Evolutionary conservation across 2,329 filamentous ascomycete species (phyloP), one percentile per base, ranked within the genome.

Genomic region (Thielaviopsis cerberus): DNA sequence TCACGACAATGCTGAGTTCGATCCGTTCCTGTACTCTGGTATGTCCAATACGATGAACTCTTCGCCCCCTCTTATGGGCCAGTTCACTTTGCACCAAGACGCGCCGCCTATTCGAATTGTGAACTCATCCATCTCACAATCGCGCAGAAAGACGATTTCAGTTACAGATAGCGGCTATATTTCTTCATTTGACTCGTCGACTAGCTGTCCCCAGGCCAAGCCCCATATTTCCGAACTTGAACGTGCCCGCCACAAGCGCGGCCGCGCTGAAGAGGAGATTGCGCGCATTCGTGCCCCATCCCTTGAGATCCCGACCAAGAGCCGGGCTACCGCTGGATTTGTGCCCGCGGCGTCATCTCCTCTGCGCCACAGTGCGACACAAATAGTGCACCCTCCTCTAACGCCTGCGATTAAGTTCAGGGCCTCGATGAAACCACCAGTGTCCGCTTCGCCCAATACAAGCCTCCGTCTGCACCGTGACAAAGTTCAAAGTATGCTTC

Each of bases 91-190:
- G 61, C 80, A 80, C 62, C 81, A 82, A 64, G 83, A 83, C 62
- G 94, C 90, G 6, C 88, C 91, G 20, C 88, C 89, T 24, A 77
- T 77, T 45, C 77, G 78, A 59, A 76, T 80, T 53, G 73, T 76
- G 41, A 72, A 76, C 45, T 83, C 83, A 22, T 86, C 86, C n/a
- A 77, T 77, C 51, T 72, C 75, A 55, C 81, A 81, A 55, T 79
- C 82, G 45, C 82, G 84, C 63, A 88, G 87, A 71, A 63, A 91
- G 88, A 69, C 81, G 86, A 65, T 80, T 27, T 84, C 85, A 13
- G 84, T 94, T 74, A 88, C 80, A 66, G 92, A 98, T 70, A 97
- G 91, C 67, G 92, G 92, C 48, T 98, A 97, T 70, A 95, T 94
- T 68, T 97, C 92, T 1, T 96, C 90, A 0, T 77, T 97, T 20